phyloP scores from a whole-genome alignment of 2,329 filamentous ascomycete genomes.

The Knufia fluminis region DNA sequence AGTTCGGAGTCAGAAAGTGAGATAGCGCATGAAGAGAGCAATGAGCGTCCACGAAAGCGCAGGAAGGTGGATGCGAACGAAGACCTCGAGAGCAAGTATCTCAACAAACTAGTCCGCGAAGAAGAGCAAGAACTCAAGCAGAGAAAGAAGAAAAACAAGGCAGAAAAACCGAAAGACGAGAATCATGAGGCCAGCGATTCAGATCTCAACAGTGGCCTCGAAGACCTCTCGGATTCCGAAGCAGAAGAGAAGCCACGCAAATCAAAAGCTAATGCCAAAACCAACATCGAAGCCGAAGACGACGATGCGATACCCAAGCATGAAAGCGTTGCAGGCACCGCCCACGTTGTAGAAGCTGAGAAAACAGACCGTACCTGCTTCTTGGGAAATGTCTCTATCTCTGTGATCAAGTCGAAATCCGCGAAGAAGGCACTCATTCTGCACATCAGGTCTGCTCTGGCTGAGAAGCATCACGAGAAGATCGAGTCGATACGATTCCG shows the following conservation, averaged over 20 bases:
- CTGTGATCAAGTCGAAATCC: conserved; percentile 72
- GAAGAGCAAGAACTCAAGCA: conserved; percentile 22
- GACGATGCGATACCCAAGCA: conserved; percentile 28
- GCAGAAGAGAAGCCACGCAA: too few relatives aligned
- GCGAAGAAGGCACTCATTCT: conserved; percentile 67
- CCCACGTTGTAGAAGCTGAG: conserved; percentile 41
- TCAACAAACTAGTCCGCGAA: conserved; percentile 20
- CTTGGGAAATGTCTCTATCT: conserved; percentile 77
- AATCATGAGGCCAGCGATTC: conserved; percentile 27
- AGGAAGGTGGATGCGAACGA: conserved; percentile 23
- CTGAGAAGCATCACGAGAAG: conserved; percentile 51
- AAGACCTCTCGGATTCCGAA: conserved; percentile 16
- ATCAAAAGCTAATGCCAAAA: conserved; percentile 17
- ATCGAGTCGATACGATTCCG: conserved; percentile 90
- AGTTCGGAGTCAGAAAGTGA: conserved; percentile 2
- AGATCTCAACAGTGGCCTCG: conserved; percentile 21
- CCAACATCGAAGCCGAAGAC: neutral
- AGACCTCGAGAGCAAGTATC: conserved; percentile 21
- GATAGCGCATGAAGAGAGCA: neutral
- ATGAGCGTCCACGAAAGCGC: conserved; percentile 26
- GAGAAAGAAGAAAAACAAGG: conserved; percentile 43
- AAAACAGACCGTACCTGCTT: conserved; percentile 88
- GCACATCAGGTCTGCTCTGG: conserved; percentile 69
- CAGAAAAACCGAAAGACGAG: conserved; percentile 37
- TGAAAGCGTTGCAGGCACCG: conserved; percentile 29